A percentile compares a stretch with the other conserved stretches of the same genome.
Evolutionary conservation across 2,329 filamentous ascomycete genomes (phyloP).

Genomic region (Hymenoscyphus fraxineus): DNA sequence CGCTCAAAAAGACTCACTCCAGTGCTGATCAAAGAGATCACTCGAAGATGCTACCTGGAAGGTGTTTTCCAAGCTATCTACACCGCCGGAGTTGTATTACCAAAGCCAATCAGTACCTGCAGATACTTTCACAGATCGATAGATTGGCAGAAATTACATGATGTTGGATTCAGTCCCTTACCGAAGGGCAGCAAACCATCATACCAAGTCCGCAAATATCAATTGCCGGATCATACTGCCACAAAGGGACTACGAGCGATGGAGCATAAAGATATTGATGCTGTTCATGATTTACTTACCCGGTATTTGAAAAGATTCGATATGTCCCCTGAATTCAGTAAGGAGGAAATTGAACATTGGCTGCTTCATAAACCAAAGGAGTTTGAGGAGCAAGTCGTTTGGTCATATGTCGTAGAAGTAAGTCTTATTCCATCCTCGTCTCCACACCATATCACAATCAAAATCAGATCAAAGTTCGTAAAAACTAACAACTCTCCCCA

Average conservation of each 20-base stretch:
- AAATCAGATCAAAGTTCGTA: neutral
- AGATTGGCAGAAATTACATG: conserved; percentile 94
- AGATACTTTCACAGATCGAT: conserved; percentile 92
- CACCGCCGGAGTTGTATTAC: conserved; percentile 86
- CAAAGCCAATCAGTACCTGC: conserved; percentile 87
- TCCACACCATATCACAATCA: too few species aligned
- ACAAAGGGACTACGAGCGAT: conserved; percentile 77
- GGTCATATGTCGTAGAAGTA: conserved; percentile 87
- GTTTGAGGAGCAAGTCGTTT: conserved; percentile 78
- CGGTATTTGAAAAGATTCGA: conserved; percentile 78
- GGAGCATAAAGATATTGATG: conserved; percentile 72
- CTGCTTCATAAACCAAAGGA: conserved; percentile 66
- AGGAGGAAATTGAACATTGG: conserved; percentile 85
- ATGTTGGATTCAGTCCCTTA: conserved; percentile 88
- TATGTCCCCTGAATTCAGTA: conserved; percentile 75
- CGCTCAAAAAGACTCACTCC: conserved; percentile 88
- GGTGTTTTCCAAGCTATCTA: conserved; percentile 94
- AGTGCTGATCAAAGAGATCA: conserved; percentile 96
- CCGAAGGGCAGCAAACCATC: conserved; percentile 78
- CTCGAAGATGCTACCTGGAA: conserved; percentile 80
- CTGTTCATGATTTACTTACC: conserved; percentile 69
- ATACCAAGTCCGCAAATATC: conserved; percentile 82
- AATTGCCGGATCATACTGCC: conserved; percentile 68
- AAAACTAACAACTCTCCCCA: conserved; percentile 9
- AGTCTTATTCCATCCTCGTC: conserved; percentile 14